Percentiles rank a stretch among this genome's conserved stretches.
Evolutionary conservation across 495 filamentous ascomycete genomes (phyloP).

Genomic region (Cercophora sp.): DNA sequence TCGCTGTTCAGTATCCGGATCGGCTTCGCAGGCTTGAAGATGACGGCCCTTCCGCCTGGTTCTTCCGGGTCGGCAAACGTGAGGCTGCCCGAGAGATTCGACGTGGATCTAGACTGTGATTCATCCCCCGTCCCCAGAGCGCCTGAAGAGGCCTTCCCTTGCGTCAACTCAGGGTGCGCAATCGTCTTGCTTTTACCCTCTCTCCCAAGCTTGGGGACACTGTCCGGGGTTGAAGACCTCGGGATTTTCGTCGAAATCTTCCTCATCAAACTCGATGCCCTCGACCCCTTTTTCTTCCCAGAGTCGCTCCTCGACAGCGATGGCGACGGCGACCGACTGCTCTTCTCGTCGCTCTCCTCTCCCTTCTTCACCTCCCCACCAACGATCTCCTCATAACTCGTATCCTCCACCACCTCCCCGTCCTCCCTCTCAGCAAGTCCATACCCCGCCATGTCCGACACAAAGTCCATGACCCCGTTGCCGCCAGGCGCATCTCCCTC

Average conservation of each 20-base stretch:
- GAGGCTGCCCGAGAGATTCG: constrained; percentile 15
- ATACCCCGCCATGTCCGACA: constrained; percentile 52
- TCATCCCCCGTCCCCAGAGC: not conserved
- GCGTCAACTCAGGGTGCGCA: constrained; percentile 15
- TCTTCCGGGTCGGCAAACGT: constrained; percentile 31
- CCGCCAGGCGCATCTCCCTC: constrained; percentile 51
- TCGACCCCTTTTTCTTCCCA: constrained; percentile 16
- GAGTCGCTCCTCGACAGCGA: constrained; percentile 18
- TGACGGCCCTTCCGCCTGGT: constrained; percentile 59
- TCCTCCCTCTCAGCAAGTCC: constrained; percentile 23
- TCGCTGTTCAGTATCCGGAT: constrained; percentile 75
- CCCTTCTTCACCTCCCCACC: constrained; percentile 1
- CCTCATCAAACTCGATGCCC: constrained; percentile 17
- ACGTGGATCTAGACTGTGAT: constrained; percentile 17
- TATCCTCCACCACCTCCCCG: constrained; percentile 24
- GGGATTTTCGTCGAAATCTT: constrained; percentile 21
- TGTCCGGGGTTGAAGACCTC: constrained; percentile 12
- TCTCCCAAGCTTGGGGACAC: constrained; percentile 9
- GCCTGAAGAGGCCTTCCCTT: not conserved
- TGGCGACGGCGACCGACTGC: not conserved
- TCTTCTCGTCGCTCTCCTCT: not conserved
- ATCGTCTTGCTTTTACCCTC: constrained; percentile 26
- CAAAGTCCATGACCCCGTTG: constrained; percentile 43
- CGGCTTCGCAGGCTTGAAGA: constrained; percentile 62
- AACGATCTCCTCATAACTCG: constrained; percentile 19